These are phyloP conservation scores for Leccinum solheimii DNA, from an alignment of 1,284 basidiomycete species.

Conservation along the genomic window DNA sequence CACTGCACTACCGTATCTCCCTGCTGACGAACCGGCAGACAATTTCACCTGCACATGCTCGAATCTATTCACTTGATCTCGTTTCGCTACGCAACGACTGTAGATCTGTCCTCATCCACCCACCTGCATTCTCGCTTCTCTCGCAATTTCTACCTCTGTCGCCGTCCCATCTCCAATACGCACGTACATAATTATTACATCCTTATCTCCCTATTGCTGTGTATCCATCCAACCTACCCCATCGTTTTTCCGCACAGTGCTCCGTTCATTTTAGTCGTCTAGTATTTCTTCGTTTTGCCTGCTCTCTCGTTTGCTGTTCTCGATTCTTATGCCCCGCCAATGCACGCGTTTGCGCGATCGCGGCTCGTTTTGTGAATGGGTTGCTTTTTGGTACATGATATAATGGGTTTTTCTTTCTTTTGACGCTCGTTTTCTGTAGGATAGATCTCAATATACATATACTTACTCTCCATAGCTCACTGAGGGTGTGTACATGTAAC, in stretches of 20 bases:
- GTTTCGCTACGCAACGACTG: slow-evolving; percentile 18
- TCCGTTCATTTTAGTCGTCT: slow-evolving; percentile 17
- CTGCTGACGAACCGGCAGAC: slow-evolving; percentile 15
- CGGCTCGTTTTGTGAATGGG: slow-evolving; percentile 24
- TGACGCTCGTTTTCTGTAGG: slow-evolving; percentile 17
- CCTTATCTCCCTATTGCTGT: slow-evolving; percentile 30
- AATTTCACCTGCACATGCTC: slow-evolving; percentile 30
- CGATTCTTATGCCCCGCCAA: slow-evolving; percentile 1
- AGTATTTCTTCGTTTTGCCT: slow-evolving; percentile 20
- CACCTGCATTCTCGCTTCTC: slow-evolving; percentile 22
- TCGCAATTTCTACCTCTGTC: slow-evolving; percentile 16
- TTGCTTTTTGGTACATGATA: slow-evolving; percentile 21
- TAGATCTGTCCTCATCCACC: slow-evolving; percentile 27
- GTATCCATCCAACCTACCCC: slow-evolving; percentile 27
- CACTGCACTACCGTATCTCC: slow-evolving; percentile 4
- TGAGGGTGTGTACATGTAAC: neutral
- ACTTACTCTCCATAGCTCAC: neutral
- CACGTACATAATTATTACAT: slow-evolving; percentile 32
- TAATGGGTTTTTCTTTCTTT: slow-evolving; percentile 5
- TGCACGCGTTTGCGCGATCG: slow-evolving; percentile 3
- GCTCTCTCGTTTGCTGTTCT: slow-evolving; percentile 22
- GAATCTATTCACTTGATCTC: slow-evolving; percentile 24
- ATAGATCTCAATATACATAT: slow-evolving; percentile 9
- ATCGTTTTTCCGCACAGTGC: slow-evolving; percentile 22
- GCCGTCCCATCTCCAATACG: slow-evolving; percentile 1